Percentiles rank a stretch among this genome's conserved stretches.
Conservation (phyloP, 2,329 filamentous ascomycete genomes). For the Tolypocladium amazonense region DNA sequence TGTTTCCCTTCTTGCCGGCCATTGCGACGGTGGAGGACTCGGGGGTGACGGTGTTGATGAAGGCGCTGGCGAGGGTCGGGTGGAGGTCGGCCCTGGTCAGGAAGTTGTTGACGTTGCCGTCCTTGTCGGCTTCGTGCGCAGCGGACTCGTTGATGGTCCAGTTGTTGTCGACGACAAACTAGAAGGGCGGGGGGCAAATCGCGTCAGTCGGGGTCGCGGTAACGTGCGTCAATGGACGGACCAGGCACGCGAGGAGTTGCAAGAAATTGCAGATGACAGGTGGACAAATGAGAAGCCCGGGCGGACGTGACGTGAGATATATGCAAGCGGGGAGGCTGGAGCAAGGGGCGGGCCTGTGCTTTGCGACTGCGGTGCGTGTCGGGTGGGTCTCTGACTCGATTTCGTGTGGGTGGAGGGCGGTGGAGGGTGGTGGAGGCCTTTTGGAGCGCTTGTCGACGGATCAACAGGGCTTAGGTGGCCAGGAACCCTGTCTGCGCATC, state of each 20-base stretch:
- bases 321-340: slow-evolving; percentile 11
- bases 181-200: slow-evolving; percentile 10
- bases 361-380: not conserved
- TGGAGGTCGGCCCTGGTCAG: slow-evolving; percentile 63
- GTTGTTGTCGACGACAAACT: slow-evolving; percentile 92
- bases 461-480: not conserved
- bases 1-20: slow-evolving; percentile 48
- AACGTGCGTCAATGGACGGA: slow-evolving; percentile 4
- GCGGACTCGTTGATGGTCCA: slow-evolving; percentile 79
- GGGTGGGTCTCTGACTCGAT: slow-evolving; percentile 2
- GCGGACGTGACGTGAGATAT: slow-evolving; percentile 11
- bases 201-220: slow-evolving; percentile 6
- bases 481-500: not conserved
- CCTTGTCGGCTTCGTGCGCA: slow-evolving; percentile 71
- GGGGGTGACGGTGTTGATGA: slow-evolving; percentile 59
- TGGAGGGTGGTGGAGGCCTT: not conserved
- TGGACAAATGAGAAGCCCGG: slow-evolving; percentile 5
- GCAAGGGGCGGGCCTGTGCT: not conserved
- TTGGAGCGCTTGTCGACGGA: slow-evolving; percentile 1
- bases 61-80: slow-evolving; percentile 28
- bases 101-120: slow-evolving; percentile 89
- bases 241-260: not conserved
- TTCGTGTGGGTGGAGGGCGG: not conserved
- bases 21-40: slow-evolving; percentile 61
- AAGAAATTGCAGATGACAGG: slow-evolving; percentile 9